phyloP scores from a whole-genome alignment of 2,329 filamentous ascomycete genomes.

The Kalaharituber pfeilii region DNA sequence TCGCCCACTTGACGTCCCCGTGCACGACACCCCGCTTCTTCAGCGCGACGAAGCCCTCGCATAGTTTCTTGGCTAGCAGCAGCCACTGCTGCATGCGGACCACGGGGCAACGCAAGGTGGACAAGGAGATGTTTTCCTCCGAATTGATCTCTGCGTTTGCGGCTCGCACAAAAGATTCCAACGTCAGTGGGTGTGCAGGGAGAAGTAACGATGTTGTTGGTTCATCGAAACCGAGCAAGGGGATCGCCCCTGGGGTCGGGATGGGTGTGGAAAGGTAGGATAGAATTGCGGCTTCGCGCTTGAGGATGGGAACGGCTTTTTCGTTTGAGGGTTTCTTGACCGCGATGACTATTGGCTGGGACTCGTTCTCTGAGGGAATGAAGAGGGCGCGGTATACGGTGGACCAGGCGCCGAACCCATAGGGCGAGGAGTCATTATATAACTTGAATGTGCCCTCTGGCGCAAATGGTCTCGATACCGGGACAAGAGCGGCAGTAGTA shows the following conservation, averaged over 20 bases:
- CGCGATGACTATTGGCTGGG: constrained; percentile 10
- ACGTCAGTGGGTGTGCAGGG: constrained; percentile 11
- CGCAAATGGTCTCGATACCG: no score
- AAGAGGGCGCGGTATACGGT: constrained; percentile 5
- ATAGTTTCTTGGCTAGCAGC: constrained; percentile 16
- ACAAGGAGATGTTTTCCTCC: not conserved
- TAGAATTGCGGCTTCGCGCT: constrained; percentile 17
- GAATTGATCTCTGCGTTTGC: not conserved
- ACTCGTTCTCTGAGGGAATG: not conserved
- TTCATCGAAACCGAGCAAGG: constrained; percentile 19
- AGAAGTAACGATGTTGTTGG: constrained; percentile 14
- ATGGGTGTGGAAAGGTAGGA: constrained; percentile 11
- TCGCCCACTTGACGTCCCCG: constrained; percentile 21
- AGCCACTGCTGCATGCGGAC: constrained; percentile 20
- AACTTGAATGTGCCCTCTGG: not conserved
- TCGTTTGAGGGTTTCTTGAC: constrained; percentile 17
- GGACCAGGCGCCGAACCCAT: constrained; percentile 21
- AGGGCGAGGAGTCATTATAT: constrained; percentile 4
- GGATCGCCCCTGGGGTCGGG: constrained; percentile 7
- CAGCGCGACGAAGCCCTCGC: constrained; percentile 15
- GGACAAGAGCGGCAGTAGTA: no score
- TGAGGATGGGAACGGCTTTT: constrained; percentile 11
- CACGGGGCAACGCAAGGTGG: constrained; percentile 12
- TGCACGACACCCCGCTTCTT: constrained; percentile 18
- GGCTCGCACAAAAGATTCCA: constrained; percentile 15